Evolutionary conservation across 2,329 filamentous ascomycete genomes (phyloP), one percentile per base, ranked within the genome.

Genomic region (Paraphoma chrysanthemicola): DNA sequence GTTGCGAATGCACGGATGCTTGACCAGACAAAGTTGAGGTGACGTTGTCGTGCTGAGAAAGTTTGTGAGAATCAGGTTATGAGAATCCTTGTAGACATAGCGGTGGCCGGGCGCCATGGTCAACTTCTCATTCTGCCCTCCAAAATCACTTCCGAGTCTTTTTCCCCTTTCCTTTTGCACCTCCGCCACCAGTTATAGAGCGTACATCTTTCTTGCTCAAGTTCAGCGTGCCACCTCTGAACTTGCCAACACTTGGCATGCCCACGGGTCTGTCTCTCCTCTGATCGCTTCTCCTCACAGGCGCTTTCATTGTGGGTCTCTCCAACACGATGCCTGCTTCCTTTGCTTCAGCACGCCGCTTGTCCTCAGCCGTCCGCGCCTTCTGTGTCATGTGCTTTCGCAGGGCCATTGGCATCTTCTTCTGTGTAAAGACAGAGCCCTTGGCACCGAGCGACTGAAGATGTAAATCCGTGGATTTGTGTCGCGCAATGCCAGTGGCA

Each of bases 311-410:
- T 4, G 44, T 48, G 30, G 51, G 51, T 17, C 82, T 83, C 81
- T 98, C 95, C 33, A 98, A 80, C 47, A 98, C 88, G 66, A 98
- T 88, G 6, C 94, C 95, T 68, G 94, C 96, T 82, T 98, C 94
- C 70, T 84, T 87, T 1, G 95, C 95, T 75, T 97, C 92, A 41
- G 82, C 83, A 38, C 94, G 82, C 49, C 94, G 81, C 79, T 85
- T 90, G 11, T 84, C 80, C 75, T 97, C 93, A 56, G 86, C 86
- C 29, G 81, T 77, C 1, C 75, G 81, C 18, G 86, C 85, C 50
- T 93, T 92, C 1, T 85, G 84, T 14, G 81, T 80, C 57, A 98
- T 97, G n/a, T 94, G 93, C 78, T 90, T 92, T 56, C 93, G 86
- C 72, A 94, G 89, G 42, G 87, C 80, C 84, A 96, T 90, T 16